Evolutionary conservation across 768 basidiomycete genomes (phyloP).

Genomic region (Boletellus ananiceps): DNA sequence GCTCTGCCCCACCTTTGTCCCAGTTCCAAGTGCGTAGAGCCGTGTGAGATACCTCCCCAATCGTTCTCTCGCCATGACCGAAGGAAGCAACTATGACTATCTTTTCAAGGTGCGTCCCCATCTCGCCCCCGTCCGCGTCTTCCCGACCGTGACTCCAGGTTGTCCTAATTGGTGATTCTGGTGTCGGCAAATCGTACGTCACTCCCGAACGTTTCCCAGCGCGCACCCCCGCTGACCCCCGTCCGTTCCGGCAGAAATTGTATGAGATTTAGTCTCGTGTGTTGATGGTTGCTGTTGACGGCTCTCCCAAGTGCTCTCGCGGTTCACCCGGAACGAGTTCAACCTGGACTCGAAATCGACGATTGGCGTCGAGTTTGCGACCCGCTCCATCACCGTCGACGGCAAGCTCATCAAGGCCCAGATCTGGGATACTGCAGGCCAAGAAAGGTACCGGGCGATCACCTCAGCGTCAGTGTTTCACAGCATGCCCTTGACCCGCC

Average conservation of each 20-base stretch:
- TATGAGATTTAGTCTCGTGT: slow-evolving; percentile 13
- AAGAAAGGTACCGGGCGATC: slow-evolving; percentile 96
- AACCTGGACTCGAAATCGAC: slow-evolving; percentile 99
- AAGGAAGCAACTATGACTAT: slow-evolving; percentile 96
- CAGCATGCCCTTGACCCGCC: slow-evolving; percentile 2
- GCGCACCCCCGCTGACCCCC: not conserved
- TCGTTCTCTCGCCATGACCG: slow-evolving; percentile 54
- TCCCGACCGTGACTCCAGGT: slow-evolving; percentile 51
- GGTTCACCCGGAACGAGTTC: slow-evolving; percentile 99
- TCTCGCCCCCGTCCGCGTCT: not conserved
- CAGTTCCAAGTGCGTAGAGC: not conserved
- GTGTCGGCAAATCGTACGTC: slow-evolving; percentile 98
- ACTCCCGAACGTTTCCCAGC: slow-evolving; percentile 2
- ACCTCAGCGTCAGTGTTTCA: slow-evolving; percentile 77
- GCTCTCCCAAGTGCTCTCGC: slow-evolving; percentile 77
- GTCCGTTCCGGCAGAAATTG: slow-evolving; percentile 28
- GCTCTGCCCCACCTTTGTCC: slow-evolving; percentile 17
- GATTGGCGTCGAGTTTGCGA: slow-evolving; percentile 98
- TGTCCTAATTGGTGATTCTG: slow-evolving; percentile 98
- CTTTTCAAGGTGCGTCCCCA: slow-evolving; percentile 80
- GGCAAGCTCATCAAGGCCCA: slow-evolving; percentile 97
- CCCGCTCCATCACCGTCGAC: slow-evolving; percentile 92
- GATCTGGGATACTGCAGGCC: slow-evolving; percentile 99
- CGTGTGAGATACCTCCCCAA: slow-evolving; percentile 7
- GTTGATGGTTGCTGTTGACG: slow-evolving; percentile 2